phyloP scores from a whole-genome alignment of 768 basidiomycete species.

The Mycena polygramma region DNA sequence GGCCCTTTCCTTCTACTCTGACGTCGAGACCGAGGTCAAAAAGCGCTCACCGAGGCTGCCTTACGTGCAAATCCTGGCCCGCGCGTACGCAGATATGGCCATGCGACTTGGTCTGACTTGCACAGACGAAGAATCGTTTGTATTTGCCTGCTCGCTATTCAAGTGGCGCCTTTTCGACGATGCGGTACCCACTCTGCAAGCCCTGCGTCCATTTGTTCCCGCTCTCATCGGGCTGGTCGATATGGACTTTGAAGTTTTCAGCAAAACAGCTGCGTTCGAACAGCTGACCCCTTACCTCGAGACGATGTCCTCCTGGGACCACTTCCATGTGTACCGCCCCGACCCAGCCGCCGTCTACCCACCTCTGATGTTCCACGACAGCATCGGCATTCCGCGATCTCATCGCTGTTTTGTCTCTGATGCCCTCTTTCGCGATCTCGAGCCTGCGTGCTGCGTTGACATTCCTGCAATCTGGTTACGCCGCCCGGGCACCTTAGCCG shows the following conservation, averaged over 20 bases:
- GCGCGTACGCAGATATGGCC: slow-evolving; percentile 1
- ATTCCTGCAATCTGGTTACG: no score
- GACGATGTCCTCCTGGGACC: slow-evolving; percentile 1
- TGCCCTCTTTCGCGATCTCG: no score
- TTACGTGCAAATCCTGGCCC: slow-evolving; percentile 1
- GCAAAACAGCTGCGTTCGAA: neutral
- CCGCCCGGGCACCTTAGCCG: no score
- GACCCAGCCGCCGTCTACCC: neutral
- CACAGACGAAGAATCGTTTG: neutral
- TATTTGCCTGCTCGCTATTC: slow-evolving; percentile 1
- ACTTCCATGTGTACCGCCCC: neutral
- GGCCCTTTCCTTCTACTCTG: slow-evolving; percentile 20
- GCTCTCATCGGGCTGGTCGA: slow-evolving; percentile 1
- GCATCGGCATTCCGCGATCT: no score
- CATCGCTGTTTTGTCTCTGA: no score
- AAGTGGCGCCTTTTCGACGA: slow-evolving; percentile 10
- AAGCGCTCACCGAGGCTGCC: neutral
- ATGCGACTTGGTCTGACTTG: neutral
- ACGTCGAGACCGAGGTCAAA: slow-evolving; percentile 15
- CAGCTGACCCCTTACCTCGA: slow-evolving; percentile 3
- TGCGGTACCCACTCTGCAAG: neutral
- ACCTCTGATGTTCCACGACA: no score
- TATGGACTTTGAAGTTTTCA: neutral
- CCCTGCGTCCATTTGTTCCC: neutral
- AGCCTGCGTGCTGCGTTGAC: no score